Evolutionary conservation across 495 filamentous ascomycete species (phyloP), one percentile per base, ranked within the genome.

Genomic region (Penicillium canariense): DNA sequence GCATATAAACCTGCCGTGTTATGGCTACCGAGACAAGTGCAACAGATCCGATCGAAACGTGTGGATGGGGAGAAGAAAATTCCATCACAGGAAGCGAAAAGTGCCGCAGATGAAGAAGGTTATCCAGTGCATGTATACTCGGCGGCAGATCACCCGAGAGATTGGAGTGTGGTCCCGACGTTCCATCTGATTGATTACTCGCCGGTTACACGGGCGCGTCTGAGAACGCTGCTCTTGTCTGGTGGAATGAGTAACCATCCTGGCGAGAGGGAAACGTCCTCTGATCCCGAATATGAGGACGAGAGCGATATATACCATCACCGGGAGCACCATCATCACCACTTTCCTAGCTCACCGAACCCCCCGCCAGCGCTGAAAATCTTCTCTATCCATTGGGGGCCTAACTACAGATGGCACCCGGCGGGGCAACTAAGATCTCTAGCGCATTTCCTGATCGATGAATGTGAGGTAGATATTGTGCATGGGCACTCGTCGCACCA

Each of bases 401-500:
- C 72, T 14, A 76, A 76, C 34, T 76, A 76, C 50, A 17, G 32
- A 0, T 77, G 72, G 74, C 36, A 60, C 6, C 68, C 74, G 0
- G 52, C 56, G 1, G 51, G 34, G 3, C 46, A 60, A 31, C 70
- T 75, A 27, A 52, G 58, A 0, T 57, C 54, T 2, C 39, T 76
- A 10, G 74, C 74, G 11, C 72, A 69, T 53, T 77, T 75, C 54
- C 53, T 76, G 12, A 58, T 77, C 23, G 74, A 76, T 46, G 74
- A 74, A 54, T 74, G 74, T 39, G 72, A 60, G 1, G 67, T 77
- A 1, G 74, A 76, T 58, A 70, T 77, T 28, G 61, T 77, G 17
- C 74, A 77, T 48, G 74, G 74, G 0, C 72, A 75, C 46, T 76
- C 73, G 20, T 66, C 67, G 20, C 74, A 77, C 58, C 74, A 77